Conservation (phyloP, 192 early-diverging fungal species). For the Umbelopsis isabellina region DNA sequence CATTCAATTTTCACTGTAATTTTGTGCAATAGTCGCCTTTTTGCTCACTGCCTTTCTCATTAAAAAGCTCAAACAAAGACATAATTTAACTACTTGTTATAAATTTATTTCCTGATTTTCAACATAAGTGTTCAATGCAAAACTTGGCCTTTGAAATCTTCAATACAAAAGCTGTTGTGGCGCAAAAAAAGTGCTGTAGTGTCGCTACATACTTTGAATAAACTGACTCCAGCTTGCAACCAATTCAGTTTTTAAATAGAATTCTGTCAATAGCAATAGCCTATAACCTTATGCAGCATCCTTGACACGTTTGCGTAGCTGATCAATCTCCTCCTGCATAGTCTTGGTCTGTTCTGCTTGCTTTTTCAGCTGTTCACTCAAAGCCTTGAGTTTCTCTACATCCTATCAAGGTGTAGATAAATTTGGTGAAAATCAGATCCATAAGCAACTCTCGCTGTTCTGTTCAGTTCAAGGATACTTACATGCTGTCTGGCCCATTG, state of each 20-base stretch:
- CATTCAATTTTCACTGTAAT: slow-evolving; percentile 17
- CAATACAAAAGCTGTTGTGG: neutral
- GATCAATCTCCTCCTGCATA: slow-evolving; percentile 10
- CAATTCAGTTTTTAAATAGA: neutral
- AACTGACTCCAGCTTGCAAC: neutral
- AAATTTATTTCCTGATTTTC: neutral
- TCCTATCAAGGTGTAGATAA: neutral
- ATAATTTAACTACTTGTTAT: neutral
- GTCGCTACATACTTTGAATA: neutral
- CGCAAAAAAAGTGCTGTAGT: neutral
- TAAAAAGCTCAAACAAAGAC: neutral
- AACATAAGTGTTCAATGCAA: too few species aligned
- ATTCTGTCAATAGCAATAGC: neutral
- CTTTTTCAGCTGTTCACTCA: neutral
- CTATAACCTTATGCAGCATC: neutral
- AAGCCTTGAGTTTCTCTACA: slow-evolving; percentile 24
- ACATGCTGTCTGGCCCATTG: slow-evolving; percentile 41
- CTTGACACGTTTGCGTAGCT: neutral
- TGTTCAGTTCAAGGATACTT: neutral
- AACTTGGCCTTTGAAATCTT: too few species aligned
- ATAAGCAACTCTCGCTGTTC: too few species aligned
- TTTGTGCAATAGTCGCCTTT: slow-evolving; percentile 8
- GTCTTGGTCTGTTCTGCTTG: slow-evolving; percentile 7
- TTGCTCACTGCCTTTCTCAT: neutral
- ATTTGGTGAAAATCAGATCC: neutral